Evolutionary conservation across 2,329 filamentous ascomycete genomes (phyloP), one percentile per base, ranked within the genome.

Genomic region (Apiospora rasikravindrae): DNA sequence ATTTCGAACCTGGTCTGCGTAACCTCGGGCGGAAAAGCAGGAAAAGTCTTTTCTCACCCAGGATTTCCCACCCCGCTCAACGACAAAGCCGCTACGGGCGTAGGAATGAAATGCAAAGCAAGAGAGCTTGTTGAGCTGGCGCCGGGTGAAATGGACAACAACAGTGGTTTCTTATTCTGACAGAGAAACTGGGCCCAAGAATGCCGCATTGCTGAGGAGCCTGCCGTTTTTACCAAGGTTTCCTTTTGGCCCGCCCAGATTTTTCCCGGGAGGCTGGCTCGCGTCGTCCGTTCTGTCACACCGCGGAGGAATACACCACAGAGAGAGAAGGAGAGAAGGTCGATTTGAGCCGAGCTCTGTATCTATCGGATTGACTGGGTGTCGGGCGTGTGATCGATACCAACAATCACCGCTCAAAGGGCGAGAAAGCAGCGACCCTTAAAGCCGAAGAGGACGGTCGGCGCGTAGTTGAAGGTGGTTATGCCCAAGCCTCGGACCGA

Each of bases 51-150:
- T n/a, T 64, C n/a, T 22, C 57, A n/a, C 22, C 57, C 57, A 64
- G 33, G 19, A 40, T 64, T 40, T 64, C 19, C 57, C 57, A 64
- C 57, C 57, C 57, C 29, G 57, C 57, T 64, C 57, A 22, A 64
- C 33, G 22, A 64, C 33, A 40, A 64, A 40, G 33, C 33, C 57
- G 57, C 57, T 64, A 64, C 33, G 57, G 57, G 57, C 57, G 57
- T 24, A 40, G 3, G 19, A n/a, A 40, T 24, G 57, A n/a, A 40
- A 4, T 40, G 57, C 10, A 22, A 22, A 24, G 57, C 57, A n/a
- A 64, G 40, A 3, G 40, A 64, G 2, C 8, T 22, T 37, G 57
- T n/a, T 37, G 57, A 37, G 8, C 33, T 64, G 57, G 33, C 22
- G 22, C 22, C 57, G 33, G 19, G 22, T 5, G 57, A 64, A 40